Evolutionary conservation across 441 rosid genomes (phyloP).

Genomic region (Gossypium davidsonii): DNA sequence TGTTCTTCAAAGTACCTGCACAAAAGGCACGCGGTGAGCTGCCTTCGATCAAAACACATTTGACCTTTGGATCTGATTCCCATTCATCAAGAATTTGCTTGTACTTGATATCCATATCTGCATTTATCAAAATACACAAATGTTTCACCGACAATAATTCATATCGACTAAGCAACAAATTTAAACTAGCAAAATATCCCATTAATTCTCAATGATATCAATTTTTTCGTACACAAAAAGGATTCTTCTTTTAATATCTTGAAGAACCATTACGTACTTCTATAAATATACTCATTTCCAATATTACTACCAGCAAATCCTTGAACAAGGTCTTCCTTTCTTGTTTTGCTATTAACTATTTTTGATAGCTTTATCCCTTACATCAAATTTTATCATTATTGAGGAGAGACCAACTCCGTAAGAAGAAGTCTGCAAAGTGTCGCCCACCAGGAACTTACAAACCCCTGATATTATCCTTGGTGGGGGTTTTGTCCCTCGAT

Average conservation of each 20-base stretch:
- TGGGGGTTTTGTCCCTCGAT: too few species aligned
- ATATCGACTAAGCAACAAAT: neutral
- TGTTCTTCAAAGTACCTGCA: conserved; percentile 36
- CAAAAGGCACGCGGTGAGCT: conserved; percentile 79
- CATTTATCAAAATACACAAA: conserved; percentile 1
- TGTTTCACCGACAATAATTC: neutral
- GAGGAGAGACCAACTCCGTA: too few species aligned
- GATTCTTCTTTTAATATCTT: neutral
- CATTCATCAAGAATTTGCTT: conserved; percentile 74
- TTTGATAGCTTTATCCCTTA: neutral
- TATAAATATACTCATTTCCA: neutral
- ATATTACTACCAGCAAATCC: neutral
- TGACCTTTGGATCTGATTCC: conserved; percentile 74
- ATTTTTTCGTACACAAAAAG: neutral
- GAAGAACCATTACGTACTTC: neutral
- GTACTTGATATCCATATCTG: conserved; percentile 83
- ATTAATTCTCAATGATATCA: neutral
- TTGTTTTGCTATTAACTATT: neutral
- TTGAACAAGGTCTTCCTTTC: neutral
- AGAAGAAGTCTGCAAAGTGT: too few species aligned
- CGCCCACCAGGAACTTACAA: too few species aligned
- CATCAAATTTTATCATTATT: neutral
- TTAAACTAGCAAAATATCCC: neutral
- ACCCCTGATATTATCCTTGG: too few species aligned
- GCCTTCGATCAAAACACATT: conserved; percentile 75